These are phyloP conservation scores for Striga hermonthica DNA, from an alignment of 305 asterid genomes.

Conservation along the genomic window DNA sequence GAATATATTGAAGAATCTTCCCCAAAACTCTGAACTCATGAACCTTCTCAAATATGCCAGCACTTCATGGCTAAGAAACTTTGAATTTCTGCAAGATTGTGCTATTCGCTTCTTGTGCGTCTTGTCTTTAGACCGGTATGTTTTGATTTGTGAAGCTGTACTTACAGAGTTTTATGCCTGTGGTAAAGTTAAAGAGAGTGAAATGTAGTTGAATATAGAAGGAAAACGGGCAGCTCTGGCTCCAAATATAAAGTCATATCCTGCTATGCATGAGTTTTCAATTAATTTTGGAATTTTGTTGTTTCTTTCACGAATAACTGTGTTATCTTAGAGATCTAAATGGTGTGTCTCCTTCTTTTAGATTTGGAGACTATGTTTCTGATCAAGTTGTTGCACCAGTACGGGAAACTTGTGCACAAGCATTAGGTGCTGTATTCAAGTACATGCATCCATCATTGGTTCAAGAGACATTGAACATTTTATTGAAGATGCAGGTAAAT, in stretches of 20 bases:
- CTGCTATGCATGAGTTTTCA: slow-evolving; percentile 9
- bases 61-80: slow-evolving; percentile 85
- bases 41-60: slow-evolving; percentile 78
- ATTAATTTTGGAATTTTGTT: slow-evolving; percentile 6
- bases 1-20: slow-evolving; percentile 46
- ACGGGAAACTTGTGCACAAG: slow-evolving; percentile 98
- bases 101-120: slow-evolving; percentile 94
- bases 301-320: neutral
- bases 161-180: slow-evolving; percentile 1
- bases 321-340: slow-evolving; percentile 14
- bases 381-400: slow-evolving; percentile 99
- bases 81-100: slow-evolving; percentile 95
- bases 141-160: slow-evolving; percentile 28
- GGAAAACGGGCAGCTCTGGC: slow-evolving; percentile 22
- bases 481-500: slow-evolving; percentile 96
- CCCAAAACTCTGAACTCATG: slow-evolving; percentile 67
- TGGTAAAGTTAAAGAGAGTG: slow-evolving; percentile 26
- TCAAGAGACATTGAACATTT: slow-evolving; percentile 65
- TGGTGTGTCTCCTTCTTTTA: slow-evolving; percentile 38
- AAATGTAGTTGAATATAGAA: slow-evolving; percentile 17
- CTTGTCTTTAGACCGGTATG: slow-evolving; percentile 93
- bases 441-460: slow-evolving; percentile 85
- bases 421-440: slow-evolving; percentile 96
- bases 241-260: slow-evolving; percentile 13
- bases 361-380: slow-evolving; percentile 96